Base-by-base conservation (phyloP, 345 rosid genomes). In the Eucalyptus regnans region DNA sequence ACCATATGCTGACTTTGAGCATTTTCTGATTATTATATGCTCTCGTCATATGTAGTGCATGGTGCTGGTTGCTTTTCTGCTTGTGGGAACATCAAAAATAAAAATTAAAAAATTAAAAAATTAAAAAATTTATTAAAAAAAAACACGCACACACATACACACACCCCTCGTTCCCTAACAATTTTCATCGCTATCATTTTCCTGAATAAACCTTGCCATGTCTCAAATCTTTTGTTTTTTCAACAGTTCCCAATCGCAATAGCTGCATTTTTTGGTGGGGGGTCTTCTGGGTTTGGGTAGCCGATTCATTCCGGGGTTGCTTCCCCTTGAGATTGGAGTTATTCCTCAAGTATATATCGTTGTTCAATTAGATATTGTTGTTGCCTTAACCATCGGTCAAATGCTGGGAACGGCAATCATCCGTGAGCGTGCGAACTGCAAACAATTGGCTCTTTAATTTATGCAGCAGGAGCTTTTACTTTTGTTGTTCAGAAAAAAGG, bases 251-350 rank as follows among this genome's bases (percentile, higher is more conserved):
- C 99, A 1, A 87, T 94, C 62, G 95, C 98, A 43, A 9, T 92
- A 0, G 93, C 7, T 44, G 95, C 96, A 89, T 97, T 94, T 88
- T 5, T 92, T 94, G 2, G 99, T 96, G 2, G 97, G 98, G 5
- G 99, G 99, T 87, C 94, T 97, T 7, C 98, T 97, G 3, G 99
- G 99, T 37, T 97, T 98, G 0, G 99, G 99, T 46, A 98, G 99
- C 29, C 98, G 99, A 2, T 97, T 97, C 96, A 93, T 96, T 88
- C 94, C 95, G 9, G 98, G 99, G 5, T 98, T 99, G 4, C 94
- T 96, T n/a, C 96, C 96, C 51, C 96, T 96, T 23, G 20, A 48
- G 25, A 50, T 81, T 41, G 79, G 50, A 56, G 51, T 43, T 41
- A 58, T 37, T 86, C 99, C 98, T 1, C 98, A 96, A 94, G 49